Evolutionary conservation across 106 monocot species (phyloP).

Genomic region (Ottelia alismoides): DNA sequence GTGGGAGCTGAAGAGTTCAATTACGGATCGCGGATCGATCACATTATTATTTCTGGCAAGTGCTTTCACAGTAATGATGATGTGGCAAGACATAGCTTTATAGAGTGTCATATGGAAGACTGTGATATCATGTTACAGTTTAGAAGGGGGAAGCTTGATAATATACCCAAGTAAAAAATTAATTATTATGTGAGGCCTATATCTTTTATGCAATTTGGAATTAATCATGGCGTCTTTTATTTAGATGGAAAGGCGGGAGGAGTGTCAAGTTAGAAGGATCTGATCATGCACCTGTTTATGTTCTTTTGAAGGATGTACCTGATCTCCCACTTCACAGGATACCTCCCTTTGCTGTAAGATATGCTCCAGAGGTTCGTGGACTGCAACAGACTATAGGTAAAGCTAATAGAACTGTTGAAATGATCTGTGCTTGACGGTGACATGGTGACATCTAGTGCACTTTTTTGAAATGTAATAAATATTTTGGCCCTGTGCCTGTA

Average conservation of each 20-base stretch:
- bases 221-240: no score
- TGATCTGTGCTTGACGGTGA: no score
- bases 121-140: constrained; percentile 84
- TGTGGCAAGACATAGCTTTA: constrained; percentile 34
- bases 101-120: constrained; percentile 70
- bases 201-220: no score
- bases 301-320: constrained; percentile 43
- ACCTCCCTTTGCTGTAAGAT: constrained; percentile 70
- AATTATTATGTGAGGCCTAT: neutral
- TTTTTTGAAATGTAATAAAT: no score
- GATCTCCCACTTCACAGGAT: constrained; percentile 51
- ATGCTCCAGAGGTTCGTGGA: constrained; percentile 86
- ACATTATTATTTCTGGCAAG: constrained; percentile 69
- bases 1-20: constrained; percentile 94
- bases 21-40: constrained; percentile 94
- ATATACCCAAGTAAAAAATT: constrained; percentile 48
- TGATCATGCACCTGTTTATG: constrained; percentile 88
- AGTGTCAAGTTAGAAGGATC: constrained; percentile 85
- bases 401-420: no score
- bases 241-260: constrained; percentile 92
- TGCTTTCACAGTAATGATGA: constrained; percentile 58
- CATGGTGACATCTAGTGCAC: no score
- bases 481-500: no score
- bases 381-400: constrained; percentile 87
- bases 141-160: constrained; percentile 46